These are phyloP conservation scores for Mycena epipterygia DNA, from an alignment of 768 basidiomycete species.

Conservation along the genomic window DNA sequence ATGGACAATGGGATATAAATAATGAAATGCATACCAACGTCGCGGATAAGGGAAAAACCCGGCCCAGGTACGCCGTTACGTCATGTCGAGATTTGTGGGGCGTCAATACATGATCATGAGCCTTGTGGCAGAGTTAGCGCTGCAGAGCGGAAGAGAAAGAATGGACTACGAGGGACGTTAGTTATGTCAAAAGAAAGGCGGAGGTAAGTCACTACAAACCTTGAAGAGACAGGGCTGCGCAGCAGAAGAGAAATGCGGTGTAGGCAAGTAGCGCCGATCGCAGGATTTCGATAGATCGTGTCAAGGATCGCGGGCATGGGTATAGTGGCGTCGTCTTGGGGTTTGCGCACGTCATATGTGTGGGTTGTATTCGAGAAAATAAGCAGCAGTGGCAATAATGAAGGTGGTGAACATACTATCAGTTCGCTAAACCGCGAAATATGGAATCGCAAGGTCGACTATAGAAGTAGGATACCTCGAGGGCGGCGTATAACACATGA, in stretches of 20 bases:
- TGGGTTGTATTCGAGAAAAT: no score
- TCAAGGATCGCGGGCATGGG: neutral
- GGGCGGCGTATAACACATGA: no score
- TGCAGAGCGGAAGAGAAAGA: neutral
- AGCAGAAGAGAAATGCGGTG: neutral
- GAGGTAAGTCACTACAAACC: neutral
- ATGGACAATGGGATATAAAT: no score
- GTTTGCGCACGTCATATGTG: neutral
- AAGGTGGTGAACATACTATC: no score
- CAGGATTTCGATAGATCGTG: slow-evolving; percentile 3
- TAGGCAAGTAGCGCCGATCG: slow-evolving; percentile 1
- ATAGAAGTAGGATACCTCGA: no score
- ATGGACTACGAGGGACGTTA: neutral
- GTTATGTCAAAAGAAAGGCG: neutral
- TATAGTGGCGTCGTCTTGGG: neutral
- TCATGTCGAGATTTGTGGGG: neutral
- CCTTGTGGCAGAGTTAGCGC: neutral
- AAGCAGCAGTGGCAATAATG: no score
- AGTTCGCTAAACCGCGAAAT: no score
- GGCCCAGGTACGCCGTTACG: no score
- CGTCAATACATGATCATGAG: slow-evolving; percentile 5
- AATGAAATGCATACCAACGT: neutral
- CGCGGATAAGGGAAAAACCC: no score
- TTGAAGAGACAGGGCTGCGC: neutral
- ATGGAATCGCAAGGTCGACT: no score